Conservation (phyloP, 2,329 filamentous ascomycete species). For the Cladophialophora immunda region DNA sequence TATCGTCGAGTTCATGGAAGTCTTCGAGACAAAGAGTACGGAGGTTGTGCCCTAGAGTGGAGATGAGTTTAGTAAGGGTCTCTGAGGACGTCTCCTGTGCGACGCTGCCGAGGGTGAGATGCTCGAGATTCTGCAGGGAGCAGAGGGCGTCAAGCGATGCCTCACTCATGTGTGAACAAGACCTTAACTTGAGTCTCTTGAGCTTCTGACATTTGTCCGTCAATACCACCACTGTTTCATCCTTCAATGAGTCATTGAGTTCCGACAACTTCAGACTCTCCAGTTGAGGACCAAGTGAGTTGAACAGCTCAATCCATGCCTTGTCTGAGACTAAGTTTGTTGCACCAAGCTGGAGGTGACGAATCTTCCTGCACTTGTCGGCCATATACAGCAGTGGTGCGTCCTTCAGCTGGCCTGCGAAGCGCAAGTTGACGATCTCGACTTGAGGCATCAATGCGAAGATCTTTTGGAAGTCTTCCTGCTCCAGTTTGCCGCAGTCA, state of each 20-base stretch:
- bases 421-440: conserved; percentile 76
- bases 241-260: conserved; percentile 81
- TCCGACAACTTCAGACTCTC: conserved; percentile 79
- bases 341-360: conserved; percentile 79
- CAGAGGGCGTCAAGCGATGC: conserved; percentile 72
- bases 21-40: conserved; percentile 79
- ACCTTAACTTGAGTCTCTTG: conserved; percentile 77
- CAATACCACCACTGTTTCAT: conserved; percentile 72
- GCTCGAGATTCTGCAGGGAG: conserved; percentile 69
- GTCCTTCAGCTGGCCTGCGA: conserved; percentile 93
- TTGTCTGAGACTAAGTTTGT: conserved; percentile 82
- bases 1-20: conserved; percentile 71
- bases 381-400: conserved; percentile 81
- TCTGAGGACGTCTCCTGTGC: conserved; percentile 64
- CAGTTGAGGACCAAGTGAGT: conserved; percentile 70
- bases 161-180: conserved; percentile 78
- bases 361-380: conserved; percentile 73
- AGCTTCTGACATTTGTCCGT: conserved; percentile 72
- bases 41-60: conserved; percentile 70
- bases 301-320: conserved; percentile 77
- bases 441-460: conserved; percentile 78
- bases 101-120: conserved; percentile 76
- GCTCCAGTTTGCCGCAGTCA: conserved; percentile 72
- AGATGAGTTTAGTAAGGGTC: conserved; percentile 68
- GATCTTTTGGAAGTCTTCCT: conserved; percentile 80